Evolutionary conservation across 2,329 filamentous ascomycete genomes (phyloP), one percentile per base, ranked within the genome.

Genomic region (Penicillium capsulatum): DNA sequence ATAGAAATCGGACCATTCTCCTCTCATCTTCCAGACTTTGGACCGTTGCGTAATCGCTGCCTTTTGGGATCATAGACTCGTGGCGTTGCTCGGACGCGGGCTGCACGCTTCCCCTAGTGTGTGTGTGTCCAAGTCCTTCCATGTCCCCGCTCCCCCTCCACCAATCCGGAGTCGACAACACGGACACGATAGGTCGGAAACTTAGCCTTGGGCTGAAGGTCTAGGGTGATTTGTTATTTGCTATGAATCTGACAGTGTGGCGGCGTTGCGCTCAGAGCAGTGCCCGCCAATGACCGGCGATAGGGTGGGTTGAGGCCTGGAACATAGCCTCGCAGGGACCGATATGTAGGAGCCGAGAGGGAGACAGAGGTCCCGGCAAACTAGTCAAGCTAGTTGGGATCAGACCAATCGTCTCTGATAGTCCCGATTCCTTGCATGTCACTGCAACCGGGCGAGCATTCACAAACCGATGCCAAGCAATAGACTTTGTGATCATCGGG

Each of bases 1-100:
- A 64, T 63, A 64, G 58, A 63, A 55, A 58, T 55, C 56, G 53
- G 60, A 63, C 46, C 59, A 63, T 64, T 66, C 63, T 66, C 63
- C 63, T 61, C 63, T 66, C 63, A 51, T 59, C 44, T 34, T 34
- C 52, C 17, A 51, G 46, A 47, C 22, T 37, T 3, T 28, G 35
- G 24, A 34, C 32, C 17, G 16, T 44, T 36, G 22, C 24, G 32
- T 38, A 44, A 42, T 10, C 19, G 28, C 15, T n/a, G 35, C 20
- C 5, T 7, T 4, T 10, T 19, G 15, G 20, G 17, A 37, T 22
- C 38, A 44, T 13, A 26, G 29, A 15, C 28, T 20, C 11, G 32
- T 38, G 15, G 20, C 2, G 32, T 31, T 31, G 19, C 9, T 17
- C 26, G 28, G 22, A 43, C 42, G 33, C 40, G 39, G 4, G 27